phyloP scores from a whole-genome alignment of 2,329 filamentous ascomycete genomes.

The Arthrocladium fulminans region DNA sequence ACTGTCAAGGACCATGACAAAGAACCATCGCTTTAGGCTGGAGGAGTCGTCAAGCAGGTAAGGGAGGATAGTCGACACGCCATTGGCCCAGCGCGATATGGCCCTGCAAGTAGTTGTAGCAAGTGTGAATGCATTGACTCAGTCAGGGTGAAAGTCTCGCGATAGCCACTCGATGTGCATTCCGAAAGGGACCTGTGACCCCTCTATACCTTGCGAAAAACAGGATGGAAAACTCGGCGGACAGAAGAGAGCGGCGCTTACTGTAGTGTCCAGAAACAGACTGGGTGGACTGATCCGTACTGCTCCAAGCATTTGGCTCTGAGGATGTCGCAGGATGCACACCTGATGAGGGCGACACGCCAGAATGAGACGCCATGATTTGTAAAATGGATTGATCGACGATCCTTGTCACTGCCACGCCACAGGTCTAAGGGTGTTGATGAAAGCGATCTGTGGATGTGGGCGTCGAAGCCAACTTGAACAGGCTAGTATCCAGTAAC shows the following conservation, averaged over 20 bases:
- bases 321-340: not conserved
- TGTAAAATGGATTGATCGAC: not conserved
- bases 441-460: not conserved
- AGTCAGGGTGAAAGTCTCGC: not conserved
- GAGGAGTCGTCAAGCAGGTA: not conserved
- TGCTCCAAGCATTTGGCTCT: not conserved
- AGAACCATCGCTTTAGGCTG: no score
- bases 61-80: no score
- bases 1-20: no score
- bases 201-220: not conserved
- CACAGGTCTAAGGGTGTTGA: not conserved
- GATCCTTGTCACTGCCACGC: not conserved
- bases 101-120: no score
- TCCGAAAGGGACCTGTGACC: not conserved
- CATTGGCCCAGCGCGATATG: no score
- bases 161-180: not conserved
- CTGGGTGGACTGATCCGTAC: slow-evolving; percentile 2
- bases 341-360: not conserved
- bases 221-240: not conserved
- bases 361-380: slow-evolving; percentile 2
- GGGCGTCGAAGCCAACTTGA: not conserved
- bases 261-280: not conserved
- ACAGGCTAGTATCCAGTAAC: not conserved
- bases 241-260: not conserved
- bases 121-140: not conserved